phyloP scores from a whole-genome alignment of 2,329 filamentous ascomycete species.

The Fusarium nodosum region DNA sequence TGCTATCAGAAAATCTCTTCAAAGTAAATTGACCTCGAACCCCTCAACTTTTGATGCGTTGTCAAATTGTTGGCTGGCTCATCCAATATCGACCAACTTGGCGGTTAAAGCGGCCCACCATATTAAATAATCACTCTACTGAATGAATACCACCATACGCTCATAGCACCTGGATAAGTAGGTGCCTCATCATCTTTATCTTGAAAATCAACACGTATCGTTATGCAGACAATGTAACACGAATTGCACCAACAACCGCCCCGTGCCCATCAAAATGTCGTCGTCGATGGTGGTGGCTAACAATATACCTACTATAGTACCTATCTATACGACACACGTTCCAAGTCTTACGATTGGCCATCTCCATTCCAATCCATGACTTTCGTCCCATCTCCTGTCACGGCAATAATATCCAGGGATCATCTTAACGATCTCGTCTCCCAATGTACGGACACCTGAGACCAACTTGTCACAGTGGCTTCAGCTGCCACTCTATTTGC shows the following conservation, averaged over 20 bases:
- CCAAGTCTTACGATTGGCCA: constrained; percentile 2
- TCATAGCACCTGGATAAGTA: constrained; percentile 1
- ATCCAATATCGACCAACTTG: constrained; percentile 3
- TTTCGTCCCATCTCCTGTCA: constrained; percentile 32
- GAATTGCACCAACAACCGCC: constrained; percentile 29
- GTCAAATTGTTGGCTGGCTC: constrained; percentile 12
- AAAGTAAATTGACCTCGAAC: not conserved
- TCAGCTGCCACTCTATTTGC: constrained; percentile 8
- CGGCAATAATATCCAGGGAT: constrained; percentile 15
- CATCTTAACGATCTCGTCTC: constrained; percentile 16
- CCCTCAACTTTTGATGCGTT: constrained; percentile 17
- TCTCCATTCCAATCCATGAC: not conserved
- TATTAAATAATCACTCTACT: constrained; percentile 17
- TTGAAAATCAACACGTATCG: constrained; percentile 19
- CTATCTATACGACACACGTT: not conserved
- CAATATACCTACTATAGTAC: constrained; percentile 2
- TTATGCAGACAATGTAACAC: constrained; percentile 30
- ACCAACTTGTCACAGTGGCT: constrained; percentile 23
- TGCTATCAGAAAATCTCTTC: not conserved
- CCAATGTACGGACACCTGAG: constrained; percentile 13
- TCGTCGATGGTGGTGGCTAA: constrained; percentile 5
- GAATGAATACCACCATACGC: constrained; percentile 2
- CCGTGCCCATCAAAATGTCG: constrained; percentile 15
- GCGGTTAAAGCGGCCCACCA: constrained; percentile 33
- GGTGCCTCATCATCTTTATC: not conserved